Base-by-base conservation (phyloP, 768 basidiomycete species). In the Leccinum sublutescens region DNA sequence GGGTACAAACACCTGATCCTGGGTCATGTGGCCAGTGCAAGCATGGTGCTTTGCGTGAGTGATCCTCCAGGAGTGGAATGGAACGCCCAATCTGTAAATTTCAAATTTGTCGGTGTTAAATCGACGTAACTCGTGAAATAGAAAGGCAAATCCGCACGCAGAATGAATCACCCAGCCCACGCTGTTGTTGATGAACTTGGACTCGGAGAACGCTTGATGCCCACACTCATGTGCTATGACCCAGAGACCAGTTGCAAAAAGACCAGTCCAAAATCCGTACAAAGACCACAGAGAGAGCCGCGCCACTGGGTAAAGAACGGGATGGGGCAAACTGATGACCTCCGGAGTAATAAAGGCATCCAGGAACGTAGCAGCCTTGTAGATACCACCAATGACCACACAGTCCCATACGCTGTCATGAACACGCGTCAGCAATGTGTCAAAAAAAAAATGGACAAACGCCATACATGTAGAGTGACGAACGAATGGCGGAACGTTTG, bases 1-100 rank as follows among this genome's bases (percentile, higher is more conserved):
- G 52, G 96, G 96, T 3, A 98, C 94, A 66, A 93, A 97, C 59
- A 98, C 96, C 71, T 98, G 95, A 66, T 98, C 96, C 64, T 95
- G 87, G 31, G 89, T 91, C 84, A 97, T 84, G 75, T 98, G 95
- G 15, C 82, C 91, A 5, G 95, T 97, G 1, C 90, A 88, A 15
- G 96, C 96, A 74, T 99, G 96, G 75, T 99, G 96, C 74, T 94
- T 92, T 25, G 84, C 93, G 72, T 98, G 96, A 4, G 87, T 88
- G 70, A 97, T 93, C 62, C 93, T 84, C 96, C 95, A 98, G 5
- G 93, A 91, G 71, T 98, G 94, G 77, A 93, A 99, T 5, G 96
- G 96, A 14, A 98, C 96, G 51, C 95, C 89, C 58, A 98, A 85
- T 55, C 92, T 93, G 62, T 0, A 33, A 68, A 61, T 63, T 62